Base-by-base conservation (phyloP, 805 yeast species). In the Brettanomyces nanus region DNA sequence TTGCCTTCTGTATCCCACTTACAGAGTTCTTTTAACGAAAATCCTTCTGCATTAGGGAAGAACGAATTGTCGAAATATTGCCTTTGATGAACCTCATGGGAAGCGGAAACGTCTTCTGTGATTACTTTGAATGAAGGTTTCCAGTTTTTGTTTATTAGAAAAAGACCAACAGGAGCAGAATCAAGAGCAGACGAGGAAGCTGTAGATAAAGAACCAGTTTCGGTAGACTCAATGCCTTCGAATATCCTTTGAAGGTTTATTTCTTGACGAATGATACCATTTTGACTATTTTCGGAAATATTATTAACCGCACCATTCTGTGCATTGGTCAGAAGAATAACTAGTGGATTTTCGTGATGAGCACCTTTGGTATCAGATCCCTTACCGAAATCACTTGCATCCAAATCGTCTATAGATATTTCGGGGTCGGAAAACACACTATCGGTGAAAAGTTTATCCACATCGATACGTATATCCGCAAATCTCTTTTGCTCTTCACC, bases 391-490 rank as follows among this genome's bases (percentile, higher is more conserved):
- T 36, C 30, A 21, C 31, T n/a, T 33, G 46, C 28, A 28, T 51
- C 42, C 23, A 49, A 22, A 33, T 45, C 49, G 15, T 49, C 52
- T 14, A 48, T 30, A 28, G 42, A 41, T 4, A 40, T 40, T 21
- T 40, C 42, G 4, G 47, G 42, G 28, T 51, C 46, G 1, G 52
- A 40, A 32, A 53, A 52, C 15, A 52, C 58, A 25, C 48, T 49
- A 34, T 51, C 52, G 4, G 53, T 42, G 34, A 52, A 53, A n/a
- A 52, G 35, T 33, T 42, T 43, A 25, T 49, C 52, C 35, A 53
- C 38, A 32, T 48, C 40, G 10, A 52, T 40, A 31, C 44, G 50
- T 7, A 44, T 33, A 9, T 46, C 27, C n/a, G 38, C 27, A 13
- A 25, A 25, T 13, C 13, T 25, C 27, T 25, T 25, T 13, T 25